Percentiles rank a stretch among this genome's conserved stretches.
Evolutionary conservation across 1,284 basidiomycete genomes (phyloP).

Genomic region (Mycosarcoma maydis): DNA sequence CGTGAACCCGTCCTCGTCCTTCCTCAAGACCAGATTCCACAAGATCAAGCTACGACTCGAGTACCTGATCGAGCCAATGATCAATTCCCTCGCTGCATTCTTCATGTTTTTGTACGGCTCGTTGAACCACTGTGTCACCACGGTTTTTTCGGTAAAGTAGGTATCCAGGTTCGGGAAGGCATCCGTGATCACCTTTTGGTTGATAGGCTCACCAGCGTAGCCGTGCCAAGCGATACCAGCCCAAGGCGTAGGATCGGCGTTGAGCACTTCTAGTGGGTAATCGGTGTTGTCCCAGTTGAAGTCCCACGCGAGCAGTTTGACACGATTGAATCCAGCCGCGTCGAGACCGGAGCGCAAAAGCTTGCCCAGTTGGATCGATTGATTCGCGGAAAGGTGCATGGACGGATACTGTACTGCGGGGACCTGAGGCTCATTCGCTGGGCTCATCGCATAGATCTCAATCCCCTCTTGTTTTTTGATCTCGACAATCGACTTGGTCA

Average conservation of each 20-base stretch:
- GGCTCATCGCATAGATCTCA: conserved; percentile 20
- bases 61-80: conserved; percentile 50
- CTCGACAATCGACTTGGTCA: conserved; percentile 28
- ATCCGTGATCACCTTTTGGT: conserved; percentile 28
- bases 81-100: conserved; percentile 31
- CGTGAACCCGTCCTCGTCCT: conserved; percentile 52
- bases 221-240: conserved; percentile 54
- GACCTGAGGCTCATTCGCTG: conserved; percentile 51
- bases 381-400: conserved; percentile 22
- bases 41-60: conserved; percentile 24
- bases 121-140: conserved; percentile 44
- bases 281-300: conserved; percentile 49
- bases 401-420: conserved; percentile 36
- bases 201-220: conserved; percentile 39
- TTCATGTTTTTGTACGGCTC: conserved; percentile 58
- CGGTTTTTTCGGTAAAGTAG: conserved; percentile 51
- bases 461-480: conserved; percentile 38
- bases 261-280: conserved; percentile 35
- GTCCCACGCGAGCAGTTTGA: conserved; percentile 41
- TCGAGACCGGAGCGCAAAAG: conserved; percentile 27
- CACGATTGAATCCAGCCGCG: conserved; percentile 16
- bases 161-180: conserved; percentile 40
- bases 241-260: conserved; percentile 27
- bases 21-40: conserved; percentile 51
- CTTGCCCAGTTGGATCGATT: conserved; percentile 29